Conservation (phyloP, 805 yeast species). For the Pichia nanzhaoensis region DNA sequence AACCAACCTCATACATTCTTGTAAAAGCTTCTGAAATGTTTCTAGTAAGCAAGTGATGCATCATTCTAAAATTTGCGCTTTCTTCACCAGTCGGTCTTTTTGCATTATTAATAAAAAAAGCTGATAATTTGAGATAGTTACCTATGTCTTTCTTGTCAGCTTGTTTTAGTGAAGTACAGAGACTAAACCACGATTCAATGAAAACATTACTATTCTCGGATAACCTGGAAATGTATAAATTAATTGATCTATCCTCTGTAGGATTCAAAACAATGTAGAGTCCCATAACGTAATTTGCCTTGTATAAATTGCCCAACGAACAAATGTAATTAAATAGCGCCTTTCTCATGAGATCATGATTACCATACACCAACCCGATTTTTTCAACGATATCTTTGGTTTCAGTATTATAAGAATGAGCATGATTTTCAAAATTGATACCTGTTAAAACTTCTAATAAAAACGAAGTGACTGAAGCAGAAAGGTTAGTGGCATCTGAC, state of each 20-base stretch:
- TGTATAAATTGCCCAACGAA: slow-evolving; percentile 8
- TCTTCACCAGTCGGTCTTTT: slow-evolving; percentile 1
- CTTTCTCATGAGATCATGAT: slow-evolving; percentile 6
- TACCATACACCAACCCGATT: slow-evolving; percentile 6
- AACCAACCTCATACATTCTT: not conserved
- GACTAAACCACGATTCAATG: slow-evolving; percentile 7
- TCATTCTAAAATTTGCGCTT: not conserved
- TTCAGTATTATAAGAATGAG: not conserved
- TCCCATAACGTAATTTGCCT: slow-evolving; percentile 18
- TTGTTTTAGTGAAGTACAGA: slow-evolving; percentile 4
- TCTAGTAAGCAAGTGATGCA: slow-evolving; percentile 1
- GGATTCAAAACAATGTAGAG: slow-evolving; percentile 18
- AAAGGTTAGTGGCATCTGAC: not conserved
- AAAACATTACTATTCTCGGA: not conserved
- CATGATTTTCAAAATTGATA: not conserved
- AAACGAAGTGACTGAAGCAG: not conserved
- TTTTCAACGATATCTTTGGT: slow-evolving; percentile 11
- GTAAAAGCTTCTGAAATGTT: slow-evolving; percentile 9
- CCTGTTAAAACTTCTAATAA: slow-evolving; percentile 5
- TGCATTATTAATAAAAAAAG: slow-evolving; percentile 5
- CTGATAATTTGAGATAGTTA: slow-evolving; percentile 3
- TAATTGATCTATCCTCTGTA: not conserved
- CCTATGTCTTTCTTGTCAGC: not conserved
- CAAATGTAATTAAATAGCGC: slow-evolving; percentile 17
- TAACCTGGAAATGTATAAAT: slow-evolving; percentile 1